Evolutionary conservation across 2,329 filamentous ascomycete species (phyloP).

Genomic region (Arachnomyces sp.): DNA sequence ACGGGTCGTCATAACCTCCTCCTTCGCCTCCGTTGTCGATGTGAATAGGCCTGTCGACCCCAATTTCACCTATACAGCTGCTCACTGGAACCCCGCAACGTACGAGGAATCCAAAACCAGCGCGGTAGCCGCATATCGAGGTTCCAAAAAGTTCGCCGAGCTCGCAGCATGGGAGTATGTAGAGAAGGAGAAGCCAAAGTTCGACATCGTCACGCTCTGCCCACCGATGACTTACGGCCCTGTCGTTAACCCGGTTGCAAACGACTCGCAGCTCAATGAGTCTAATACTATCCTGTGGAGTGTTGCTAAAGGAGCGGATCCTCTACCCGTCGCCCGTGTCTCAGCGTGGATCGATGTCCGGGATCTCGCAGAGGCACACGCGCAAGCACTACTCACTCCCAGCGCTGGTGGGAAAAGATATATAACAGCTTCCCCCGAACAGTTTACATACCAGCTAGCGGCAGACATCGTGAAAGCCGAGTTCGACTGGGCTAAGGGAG

Average conservation of each 20-base stretch:
- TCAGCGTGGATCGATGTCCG: conserved; percentile 43
- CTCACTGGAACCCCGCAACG: conserved; percentile 26
- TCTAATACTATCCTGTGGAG: conserved; percentile 38
- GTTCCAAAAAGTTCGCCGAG: conserved; percentile 24
- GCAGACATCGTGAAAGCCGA: conserved; percentile 35
- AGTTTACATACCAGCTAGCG: conserved; percentile 41
- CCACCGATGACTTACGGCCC: conserved; percentile 43
- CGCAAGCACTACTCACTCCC: conserved; percentile 33
- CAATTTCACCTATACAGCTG: conserved; percentile 19
- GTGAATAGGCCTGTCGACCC: conserved; percentile 1
- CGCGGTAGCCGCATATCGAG: conserved; percentile 24
- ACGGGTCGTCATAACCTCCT: conserved; percentile 24
- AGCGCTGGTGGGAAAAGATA: conserved; percentile 36
- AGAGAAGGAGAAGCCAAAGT: conserved; percentile 38
- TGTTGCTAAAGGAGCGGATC: conserved; percentile 29
- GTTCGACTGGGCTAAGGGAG: conserved; percentile 32
- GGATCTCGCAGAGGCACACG: conserved; percentile 40
- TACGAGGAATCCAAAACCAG: conserved; percentile 19
- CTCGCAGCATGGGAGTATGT: conserved; percentile 27
- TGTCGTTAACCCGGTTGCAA: conserved; percentile 32
- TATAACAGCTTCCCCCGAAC: conserved; percentile 34
- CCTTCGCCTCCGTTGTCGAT: conserved; percentile 23
- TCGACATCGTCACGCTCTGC: conserved; percentile 41
- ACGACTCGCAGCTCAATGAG: conserved; percentile 33
- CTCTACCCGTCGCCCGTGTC: conserved; percentile 32